Evolutionary conservation across 2,329 filamentous ascomycete genomes (phyloP), one percentile per base, ranked within the genome.

Genomic region (Xenoacremonium recifei): DNA sequence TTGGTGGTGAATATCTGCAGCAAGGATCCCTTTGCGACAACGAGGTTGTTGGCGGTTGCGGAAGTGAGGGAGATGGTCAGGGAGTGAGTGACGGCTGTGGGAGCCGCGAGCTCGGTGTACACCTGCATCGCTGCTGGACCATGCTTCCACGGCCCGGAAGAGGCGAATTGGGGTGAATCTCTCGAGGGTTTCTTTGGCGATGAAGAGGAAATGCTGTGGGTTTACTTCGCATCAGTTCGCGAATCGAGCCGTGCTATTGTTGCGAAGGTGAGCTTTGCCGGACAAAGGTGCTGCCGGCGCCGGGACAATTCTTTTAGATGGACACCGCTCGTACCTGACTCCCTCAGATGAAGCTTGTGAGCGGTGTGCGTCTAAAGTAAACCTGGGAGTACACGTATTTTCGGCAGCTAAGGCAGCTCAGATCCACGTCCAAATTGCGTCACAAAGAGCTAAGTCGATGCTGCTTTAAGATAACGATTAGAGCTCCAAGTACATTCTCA

Each of bases 91-190:
- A 97, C 90, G 64, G 91, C 91, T 65, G 91, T 95, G 40, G 93
- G 91, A 73, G 92, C 87, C 66, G 89, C 84, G 65, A 99, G 77
- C 77, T 99, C 93, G 62, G 89, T 91, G 72, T 97, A 97, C 76
- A 89, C 95, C 80, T 97, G 92, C 92, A 97, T 97, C 35, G 53
- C 52, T 50, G 59, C 63, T 57, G 55, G 50, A 59, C 54, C 67
- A 68, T 68, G 58, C 53, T 63, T 58, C 49, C 50, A 39, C 50
- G 47, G 42, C 33, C 29, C 16, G 7, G 5, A 18, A 19, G 39
- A 45, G 38, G 49, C 25, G 50, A 44, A 51, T 42, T 55, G 52
- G 42, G 49, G 39, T 44, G 15, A 16, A 34, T 25, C 15, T 30
- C 42, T 10, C 35, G 16, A 11, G 19, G 17, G 39, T 37, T 35